phyloP scores from a whole-genome alignment of 345 rosid genomes.

The Raphanus sativus region DNA sequence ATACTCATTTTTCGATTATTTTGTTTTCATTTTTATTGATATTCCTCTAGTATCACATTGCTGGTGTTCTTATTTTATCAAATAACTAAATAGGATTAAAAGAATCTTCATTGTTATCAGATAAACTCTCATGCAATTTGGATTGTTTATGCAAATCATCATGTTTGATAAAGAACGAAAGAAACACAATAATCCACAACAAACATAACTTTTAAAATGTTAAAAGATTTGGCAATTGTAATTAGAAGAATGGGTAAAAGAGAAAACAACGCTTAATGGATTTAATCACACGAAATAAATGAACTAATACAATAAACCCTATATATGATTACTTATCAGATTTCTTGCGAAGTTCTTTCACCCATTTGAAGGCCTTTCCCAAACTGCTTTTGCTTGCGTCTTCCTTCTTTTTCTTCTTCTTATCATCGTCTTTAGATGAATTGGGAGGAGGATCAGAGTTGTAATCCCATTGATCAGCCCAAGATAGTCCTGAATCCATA shows the following conservation, averaged over 20 bases:
- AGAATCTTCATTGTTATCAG: neutral
- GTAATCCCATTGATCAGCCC: slow-evolving; percentile 43
- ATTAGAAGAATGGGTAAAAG: neutral
- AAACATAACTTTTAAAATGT: neutral
- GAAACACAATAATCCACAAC: slow-evolving; percentile 1
- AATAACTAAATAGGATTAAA: neutral
- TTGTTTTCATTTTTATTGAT: neutral
- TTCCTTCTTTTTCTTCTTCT: slow-evolving; percentile 30
- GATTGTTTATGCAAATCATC: neutral
- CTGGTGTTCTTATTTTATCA: neutral
- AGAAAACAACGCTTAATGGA: slow-evolving; percentile 5
- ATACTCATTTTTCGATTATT: neutral
- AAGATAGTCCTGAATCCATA: slow-evolving; percentile 36
- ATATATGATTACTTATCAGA: slow-evolving; percentile 19
- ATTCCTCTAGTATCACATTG: neutral
- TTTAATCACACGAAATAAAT: slow-evolving; percentile 3
- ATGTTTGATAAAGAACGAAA: slow-evolving; percentile 11
- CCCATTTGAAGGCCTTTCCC: slow-evolving; percentile 35
- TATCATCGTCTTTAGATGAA: slow-evolving; percentile 27
- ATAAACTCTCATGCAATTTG: neutral
- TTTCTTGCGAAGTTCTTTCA: slow-evolving; percentile 37
- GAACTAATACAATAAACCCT: neutral
- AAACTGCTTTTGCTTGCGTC: slow-evolving; percentile 29
- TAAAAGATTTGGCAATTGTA: neutral
- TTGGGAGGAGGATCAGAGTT: slow-evolving; percentile 36